These are phyloP conservation scores for Colletotrichum gloeosporioides DNA, from an alignment of 2,329 filamentous ascomycete species.

Conservation along the genomic window DNA sequence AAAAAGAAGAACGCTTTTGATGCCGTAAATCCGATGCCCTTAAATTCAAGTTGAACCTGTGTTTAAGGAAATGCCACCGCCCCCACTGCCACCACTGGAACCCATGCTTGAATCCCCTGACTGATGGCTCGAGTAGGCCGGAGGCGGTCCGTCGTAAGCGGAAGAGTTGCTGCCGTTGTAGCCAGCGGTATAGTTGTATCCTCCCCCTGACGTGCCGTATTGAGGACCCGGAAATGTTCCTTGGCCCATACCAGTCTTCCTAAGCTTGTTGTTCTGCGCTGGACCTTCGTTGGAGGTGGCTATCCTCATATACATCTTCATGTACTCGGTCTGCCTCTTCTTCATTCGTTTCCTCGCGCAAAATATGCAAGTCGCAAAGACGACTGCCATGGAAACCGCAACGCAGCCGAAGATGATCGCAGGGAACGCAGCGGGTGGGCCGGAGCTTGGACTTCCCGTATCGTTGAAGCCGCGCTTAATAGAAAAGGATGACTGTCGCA, in stretches of 20 bases:
- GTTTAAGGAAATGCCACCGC: not conserved
- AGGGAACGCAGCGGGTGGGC: not conserved
- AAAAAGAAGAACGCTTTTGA: not conserved
- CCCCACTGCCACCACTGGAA: not conserved
- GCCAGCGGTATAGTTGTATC: not conserved
- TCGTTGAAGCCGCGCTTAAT: not conserved
- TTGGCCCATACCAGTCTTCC: not conserved
- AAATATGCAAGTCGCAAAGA: not conserved
- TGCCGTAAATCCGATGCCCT: not conserved
- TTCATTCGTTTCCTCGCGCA: not conserved
- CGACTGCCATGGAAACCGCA: not conserved
- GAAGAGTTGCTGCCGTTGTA: not conserved
- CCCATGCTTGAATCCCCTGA: not conserved
- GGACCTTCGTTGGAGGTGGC: not conserved
- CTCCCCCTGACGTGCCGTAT: not conserved
- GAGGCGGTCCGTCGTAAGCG: not conserved
- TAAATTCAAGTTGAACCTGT: not conserved
- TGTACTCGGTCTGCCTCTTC: not conserved
- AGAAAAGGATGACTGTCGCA: not conserved
- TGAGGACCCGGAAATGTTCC: not conserved
- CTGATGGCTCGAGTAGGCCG: not conserved
- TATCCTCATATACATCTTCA: not conserved
- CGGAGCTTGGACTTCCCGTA: not conserved
- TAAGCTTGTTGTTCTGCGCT: not conserved
- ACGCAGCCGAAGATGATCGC: not conserved